Base-by-base conservation (phyloP, 805 yeast genomes). In the Torulaspora quercuum region DNA sequence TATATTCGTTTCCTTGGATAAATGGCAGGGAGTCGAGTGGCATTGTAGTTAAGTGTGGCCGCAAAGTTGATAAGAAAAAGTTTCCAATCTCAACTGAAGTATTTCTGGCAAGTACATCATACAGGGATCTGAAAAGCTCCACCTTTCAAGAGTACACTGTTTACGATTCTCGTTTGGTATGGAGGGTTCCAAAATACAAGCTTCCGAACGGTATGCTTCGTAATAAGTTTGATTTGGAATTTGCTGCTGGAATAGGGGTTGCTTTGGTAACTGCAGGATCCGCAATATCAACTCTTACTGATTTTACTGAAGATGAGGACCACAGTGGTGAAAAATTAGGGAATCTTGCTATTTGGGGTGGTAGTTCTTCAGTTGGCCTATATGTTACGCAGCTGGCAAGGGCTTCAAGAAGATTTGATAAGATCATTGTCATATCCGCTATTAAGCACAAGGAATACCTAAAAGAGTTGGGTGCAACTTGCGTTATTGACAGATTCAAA, bases 21-120 rank as follows among this genome's bases (percentile, higher is more conserved):
- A 70, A 69, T 48, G 76, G 76, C 10, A 53, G 76, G 23, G 76
- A 70, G 45, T 57, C 68, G 29, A 61, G 70, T 15, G 76, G 76
- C 1, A 37, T 57, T 6, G 62, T 70, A 3, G 61, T 59, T 6
- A 53, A 61, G 22, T 36, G 49, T 6, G 73, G 74, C 3, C 18
- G 41, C 3, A 53, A 55, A 21, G 72, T 68, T 5, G 50, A 48
- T 22, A 30, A 18, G 6, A 19, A 20, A 1, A 43, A 49, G 6
- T 50, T 67, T 16, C 39, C 53, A 1, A 24, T 56, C 8, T 67
- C 67, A 6, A 65, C 67, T 25, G 56, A 61, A 28, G 75, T 70
- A 0, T 65, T 71, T 29, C 48, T 70, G 21, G 70, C 68, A 12
- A 67, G 73, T 28, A 71, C 76, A 1, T 64, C 70, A 23, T 71